These are phyloP conservation scores for Globisporangium lucens DNA, from an alignment of 352 stramenopile species.

Conservation along the genomic window DNA sequence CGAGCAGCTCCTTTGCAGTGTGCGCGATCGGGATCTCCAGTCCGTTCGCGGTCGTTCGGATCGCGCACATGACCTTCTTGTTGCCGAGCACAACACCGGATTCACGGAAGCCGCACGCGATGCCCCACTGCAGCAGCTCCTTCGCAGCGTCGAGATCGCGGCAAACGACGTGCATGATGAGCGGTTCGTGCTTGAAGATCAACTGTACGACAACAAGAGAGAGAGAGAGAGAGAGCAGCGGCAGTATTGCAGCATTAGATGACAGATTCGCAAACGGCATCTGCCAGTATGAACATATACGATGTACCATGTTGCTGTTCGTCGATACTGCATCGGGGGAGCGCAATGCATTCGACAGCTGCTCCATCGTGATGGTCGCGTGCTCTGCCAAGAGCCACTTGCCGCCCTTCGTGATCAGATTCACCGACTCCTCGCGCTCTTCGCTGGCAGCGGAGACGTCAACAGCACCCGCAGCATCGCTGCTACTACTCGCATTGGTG, in stretches of 20 bases:
- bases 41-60: conserved; percentile 83
- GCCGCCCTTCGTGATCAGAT: conserved; percentile 87
- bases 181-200: conserved; percentile 90
- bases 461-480: conserved; percentile 3
- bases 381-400: conserved; percentile 89
- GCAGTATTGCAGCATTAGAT: not conserved
- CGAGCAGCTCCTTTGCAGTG: conserved; percentile 42
- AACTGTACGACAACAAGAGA: conserved; percentile 25
- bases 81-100: conserved; percentile 87
- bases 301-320: conserved; percentile 64
- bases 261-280: too few relatives aligned
- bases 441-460: conserved; percentile 7
- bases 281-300: not conserved
- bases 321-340: conserved; percentile 27
- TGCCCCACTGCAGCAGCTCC: conserved; percentile 76
- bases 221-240: not conserved
- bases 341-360: conserved; percentile 53
- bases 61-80: conserved; percentile 89
- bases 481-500: not conserved
- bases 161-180: conserved; percentile 92
- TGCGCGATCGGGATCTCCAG: conserved; percentile 86
- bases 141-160: conserved; percentile 75
- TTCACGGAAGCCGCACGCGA: conserved; percentile 84
- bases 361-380: conserved; percentile 56
- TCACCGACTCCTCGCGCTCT: conserved; percentile 17